phyloP scores from a whole-genome alignment of 306 rosid genomes.

The Aeschynomene evenia region DNA sequence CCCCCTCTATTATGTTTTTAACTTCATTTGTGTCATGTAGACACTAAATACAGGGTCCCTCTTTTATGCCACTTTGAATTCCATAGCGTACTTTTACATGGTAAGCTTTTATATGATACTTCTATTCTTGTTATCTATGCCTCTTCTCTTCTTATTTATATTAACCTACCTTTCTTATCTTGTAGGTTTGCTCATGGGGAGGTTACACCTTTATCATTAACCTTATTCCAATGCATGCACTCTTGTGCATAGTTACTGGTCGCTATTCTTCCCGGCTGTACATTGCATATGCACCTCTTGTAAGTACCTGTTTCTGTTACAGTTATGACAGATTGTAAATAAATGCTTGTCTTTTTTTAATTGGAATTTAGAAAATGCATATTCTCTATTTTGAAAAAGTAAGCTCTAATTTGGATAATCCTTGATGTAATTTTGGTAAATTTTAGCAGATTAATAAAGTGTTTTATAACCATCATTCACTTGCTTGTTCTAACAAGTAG shows the following conservation, averaged over 20 bases:
- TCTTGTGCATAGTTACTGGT: conserved; percentile 91
- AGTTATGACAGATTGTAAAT: conserved; percentile 17
- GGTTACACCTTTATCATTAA: conserved; percentile 98
- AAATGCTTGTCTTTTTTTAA: not conserved
- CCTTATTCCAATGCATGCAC: conserved; percentile 98
- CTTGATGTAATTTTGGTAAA: not conserved
- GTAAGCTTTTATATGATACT: conserved; percentile 44
- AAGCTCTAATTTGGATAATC: conserved; percentile 9
- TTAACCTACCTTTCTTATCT: conserved; percentile 26
- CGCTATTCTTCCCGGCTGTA: conserved; percentile 93
- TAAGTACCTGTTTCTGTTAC: conserved; percentile 50
- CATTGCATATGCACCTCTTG: conserved; percentile 96
- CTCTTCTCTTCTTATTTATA: conserved; percentile 21
- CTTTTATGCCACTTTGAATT: conserved; percentile 92
- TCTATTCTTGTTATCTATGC: conserved; percentile 25
- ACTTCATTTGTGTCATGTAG: conserved; percentile 48
- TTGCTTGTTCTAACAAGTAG: not conserved
- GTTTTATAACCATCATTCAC: not conserved
- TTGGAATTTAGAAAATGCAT: conserved; percentile 14
- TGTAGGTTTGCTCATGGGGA: conserved; percentile 99
- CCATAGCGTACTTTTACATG: conserved; percentile 97
- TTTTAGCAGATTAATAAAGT: conserved; percentile 10
- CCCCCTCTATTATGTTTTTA: conserved; percentile 29
- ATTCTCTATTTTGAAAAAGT: conserved; percentile 17
- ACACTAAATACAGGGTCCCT: conserved; percentile 98